Evolutionary conservation across 2,329 filamentous ascomycete genomes (phyloP).

Genomic region (Podosphaera aphanis): DNA sequence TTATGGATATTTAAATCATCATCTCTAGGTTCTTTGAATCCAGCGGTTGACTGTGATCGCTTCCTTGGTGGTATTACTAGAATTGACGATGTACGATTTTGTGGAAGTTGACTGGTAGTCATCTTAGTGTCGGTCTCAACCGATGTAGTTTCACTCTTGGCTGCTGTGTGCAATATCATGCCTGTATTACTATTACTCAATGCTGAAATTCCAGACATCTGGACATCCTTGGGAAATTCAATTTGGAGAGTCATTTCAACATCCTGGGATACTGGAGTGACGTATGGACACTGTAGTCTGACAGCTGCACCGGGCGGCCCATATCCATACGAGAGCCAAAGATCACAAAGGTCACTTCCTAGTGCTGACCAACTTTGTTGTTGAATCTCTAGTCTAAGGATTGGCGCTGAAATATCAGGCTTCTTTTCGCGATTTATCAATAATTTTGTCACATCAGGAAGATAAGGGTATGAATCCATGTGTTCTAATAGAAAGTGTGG

Average conservation of each 20-base stretch:
- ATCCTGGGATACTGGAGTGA: constrained; percentile 1
- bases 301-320: constrained; percentile 6
- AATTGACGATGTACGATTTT: constrained; percentile 5
- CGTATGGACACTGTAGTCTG: constrained; percentile 8
- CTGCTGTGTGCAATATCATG: constrained; percentile 4
- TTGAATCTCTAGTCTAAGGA: constrained; percentile 6
- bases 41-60: constrained; percentile 37
- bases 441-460: constrained; percentile 26
- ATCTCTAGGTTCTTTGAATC: constrained; percentile 29
- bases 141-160: constrained; percentile 6
- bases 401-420: constrained; percentile 3
- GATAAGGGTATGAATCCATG: constrained; percentile 37
- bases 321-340: constrained; percentile 4
- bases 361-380: constrained; percentile 12
- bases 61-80: constrained; percentile 23
- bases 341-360: constrained; percentile 10
- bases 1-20: constrained; percentile 35
- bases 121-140: constrained; percentile 7
- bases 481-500: constrained; percentile 27
- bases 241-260: neutral
- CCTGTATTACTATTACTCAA: constrained; percentile 4
- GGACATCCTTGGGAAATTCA: constrained; percentile 6
- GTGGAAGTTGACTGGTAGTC: constrained; percentile 8
- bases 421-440: neutral
- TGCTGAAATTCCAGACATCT: constrained; percentile 8